Evolutionary conservation across 129 eudicot species (phyloP).

Genomic region (Mikania micrantha): DNA sequence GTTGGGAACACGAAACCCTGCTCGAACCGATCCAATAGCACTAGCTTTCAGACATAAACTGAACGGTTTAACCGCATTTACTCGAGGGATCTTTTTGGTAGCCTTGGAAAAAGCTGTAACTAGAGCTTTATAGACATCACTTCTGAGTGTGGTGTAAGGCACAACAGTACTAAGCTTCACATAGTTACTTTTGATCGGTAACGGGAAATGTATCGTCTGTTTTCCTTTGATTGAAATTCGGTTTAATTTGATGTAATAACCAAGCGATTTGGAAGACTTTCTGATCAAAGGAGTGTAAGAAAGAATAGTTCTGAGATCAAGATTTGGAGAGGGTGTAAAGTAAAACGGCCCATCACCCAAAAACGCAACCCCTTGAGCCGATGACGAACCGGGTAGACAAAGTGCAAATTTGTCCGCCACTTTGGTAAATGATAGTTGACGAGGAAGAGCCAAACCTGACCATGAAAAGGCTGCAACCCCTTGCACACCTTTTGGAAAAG

Average conservation of each 20-base stretch:
- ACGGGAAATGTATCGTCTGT: too few relatives aligned
- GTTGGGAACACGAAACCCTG: conserved; percentile 15
- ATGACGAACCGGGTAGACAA: conserved; percentile 29
- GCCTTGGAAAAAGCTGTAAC: too few relatives aligned
- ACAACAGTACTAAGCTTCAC: too few relatives aligned
- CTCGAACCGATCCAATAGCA: not conserved
- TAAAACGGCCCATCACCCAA: too few relatives aligned
- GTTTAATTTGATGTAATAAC: too few relatives aligned
- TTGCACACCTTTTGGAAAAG: conserved; percentile 16
- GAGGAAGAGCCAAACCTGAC: conserved; percentile 26
- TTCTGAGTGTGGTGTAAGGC: conserved; percentile 33
- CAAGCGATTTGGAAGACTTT: too few relatives aligned
- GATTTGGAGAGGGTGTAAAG: too few relatives aligned
- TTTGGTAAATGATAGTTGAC: conserved; percentile 14
- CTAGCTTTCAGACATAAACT: conserved; percentile 27
- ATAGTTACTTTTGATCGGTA: too few relatives aligned
- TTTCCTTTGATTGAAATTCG: too few relatives aligned
- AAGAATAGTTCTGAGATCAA: too few relatives aligned
- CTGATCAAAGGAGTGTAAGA: too few relatives aligned
- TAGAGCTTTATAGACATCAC: conserved; percentile 18
- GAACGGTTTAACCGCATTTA: not conserved
- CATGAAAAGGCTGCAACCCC: conserved; percentile 38
- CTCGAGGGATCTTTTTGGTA: too few relatives aligned
- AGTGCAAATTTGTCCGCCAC: conserved; percentile 30
- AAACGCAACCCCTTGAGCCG: conserved; percentile 30